Conservation (phyloP, 2,329 filamentous ascomycete genomes). For the Aspergillus sp. region DNA sequence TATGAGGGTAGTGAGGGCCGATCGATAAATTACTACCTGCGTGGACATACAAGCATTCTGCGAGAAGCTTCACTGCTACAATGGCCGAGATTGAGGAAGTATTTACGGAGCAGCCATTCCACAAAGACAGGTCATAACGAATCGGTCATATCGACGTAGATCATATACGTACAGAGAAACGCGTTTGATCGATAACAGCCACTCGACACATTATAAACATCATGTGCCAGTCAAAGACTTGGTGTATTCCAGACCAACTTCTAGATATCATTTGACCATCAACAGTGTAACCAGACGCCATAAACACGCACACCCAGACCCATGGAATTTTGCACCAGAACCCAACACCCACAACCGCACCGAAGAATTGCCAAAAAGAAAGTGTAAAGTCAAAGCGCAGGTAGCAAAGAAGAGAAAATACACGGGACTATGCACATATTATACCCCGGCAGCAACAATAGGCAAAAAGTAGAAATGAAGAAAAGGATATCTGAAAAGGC, state of each 20-base stretch:
- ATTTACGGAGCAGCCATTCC: too few species aligned
- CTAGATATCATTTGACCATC: constrained; percentile 22
- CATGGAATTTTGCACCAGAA: constrained; percentile 25
- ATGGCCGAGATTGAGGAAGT: too few species aligned
- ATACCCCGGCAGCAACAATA: constrained; percentile 17
- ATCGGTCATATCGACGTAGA: constrained; percentile 28
- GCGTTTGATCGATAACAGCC: constrained; percentile 10
- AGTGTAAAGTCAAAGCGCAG: constrained; percentile 1
- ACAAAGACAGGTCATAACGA: constrained; percentile 14
- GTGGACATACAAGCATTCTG: too few species aligned
- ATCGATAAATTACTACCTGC: too few species aligned
- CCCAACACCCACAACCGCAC: constrained; percentile 18
- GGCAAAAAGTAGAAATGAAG: constrained; percentile 3
- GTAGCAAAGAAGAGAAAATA: constrained; percentile 23
- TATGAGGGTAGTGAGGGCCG: too few species aligned
- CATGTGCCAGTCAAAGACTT: constrained; percentile 15
- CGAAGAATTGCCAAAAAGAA: constrained; percentile 16
- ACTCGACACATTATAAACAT: constrained; percentile 1
- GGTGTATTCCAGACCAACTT: constrained; percentile 21
- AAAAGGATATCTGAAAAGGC: constrained; percentile 16
- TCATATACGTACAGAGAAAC: constrained; percentile 26
- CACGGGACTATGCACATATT: constrained; percentile 19
- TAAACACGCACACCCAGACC: constrained; percentile 24
- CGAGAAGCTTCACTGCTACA: too few species aligned
- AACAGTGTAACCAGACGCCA: constrained; percentile 31